Conservation (phyloP, 2,329 filamentous ascomycete species). For the Microascus cirrosus region DNA sequence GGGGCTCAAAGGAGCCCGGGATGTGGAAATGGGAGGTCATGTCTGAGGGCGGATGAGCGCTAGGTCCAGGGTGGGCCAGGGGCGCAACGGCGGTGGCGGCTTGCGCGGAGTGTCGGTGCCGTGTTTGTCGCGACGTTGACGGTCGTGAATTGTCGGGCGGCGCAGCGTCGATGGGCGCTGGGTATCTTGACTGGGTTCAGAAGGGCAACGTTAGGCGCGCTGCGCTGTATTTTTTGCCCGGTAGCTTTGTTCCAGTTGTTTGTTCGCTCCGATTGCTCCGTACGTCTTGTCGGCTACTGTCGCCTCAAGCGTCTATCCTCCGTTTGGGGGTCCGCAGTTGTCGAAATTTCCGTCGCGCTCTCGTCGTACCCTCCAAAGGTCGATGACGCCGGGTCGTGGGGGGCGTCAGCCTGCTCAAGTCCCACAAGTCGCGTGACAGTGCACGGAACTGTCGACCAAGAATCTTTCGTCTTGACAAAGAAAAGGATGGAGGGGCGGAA, state of each 20-base stretch:
- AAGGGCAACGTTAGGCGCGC: too few relatives aligned
- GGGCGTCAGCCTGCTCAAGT: not conserved
- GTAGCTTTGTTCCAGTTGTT: too few relatives aligned
- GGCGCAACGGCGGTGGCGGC: not conserved
- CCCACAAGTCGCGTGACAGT: not conserved
- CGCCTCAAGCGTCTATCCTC: too few relatives aligned
- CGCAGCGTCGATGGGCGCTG: too few relatives aligned
- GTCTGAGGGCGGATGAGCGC: not conserved
- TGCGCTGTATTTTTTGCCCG: too few relatives aligned
- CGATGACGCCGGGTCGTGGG: not conserved
- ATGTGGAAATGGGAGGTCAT: constrained; percentile 22
- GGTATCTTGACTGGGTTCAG: too few relatives aligned
- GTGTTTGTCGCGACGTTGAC: not conserved
- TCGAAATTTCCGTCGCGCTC: not conserved
- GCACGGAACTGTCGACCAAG: not conserved
- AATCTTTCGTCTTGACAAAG: not conserved
- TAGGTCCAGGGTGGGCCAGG: not conserved
- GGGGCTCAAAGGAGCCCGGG: constrained; percentile 17
- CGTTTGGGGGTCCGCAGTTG: not conserved
- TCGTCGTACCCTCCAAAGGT: not conserved
- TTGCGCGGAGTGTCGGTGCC: not conserved
- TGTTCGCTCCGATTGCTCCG: too few relatives aligned
- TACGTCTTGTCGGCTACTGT: too few relatives aligned
- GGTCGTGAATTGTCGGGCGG: too few relatives aligned
- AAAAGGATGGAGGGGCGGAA: not conserved